Evolutionary conservation across 495 filamentous ascomycete species (phyloP).

Genomic region (Aspergillus sclerotiicarbonarius): DNA sequence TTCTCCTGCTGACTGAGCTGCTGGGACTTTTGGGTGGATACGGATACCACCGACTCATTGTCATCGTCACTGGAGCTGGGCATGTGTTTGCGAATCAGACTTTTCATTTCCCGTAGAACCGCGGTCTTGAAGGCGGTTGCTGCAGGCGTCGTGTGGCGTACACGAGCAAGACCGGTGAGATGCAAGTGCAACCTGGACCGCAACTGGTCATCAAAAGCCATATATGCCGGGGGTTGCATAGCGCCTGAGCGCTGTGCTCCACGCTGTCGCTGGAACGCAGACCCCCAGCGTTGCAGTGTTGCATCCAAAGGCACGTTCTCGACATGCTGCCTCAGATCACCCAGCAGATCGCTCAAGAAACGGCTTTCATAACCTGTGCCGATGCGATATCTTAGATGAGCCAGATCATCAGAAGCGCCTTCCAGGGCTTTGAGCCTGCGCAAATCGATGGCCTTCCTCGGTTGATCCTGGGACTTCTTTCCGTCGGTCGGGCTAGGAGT

Average conservation of each 20-base stretch:
- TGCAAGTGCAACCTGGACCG: slow-evolving; percentile 63
- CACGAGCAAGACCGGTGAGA: slow-evolving; percentile 74
- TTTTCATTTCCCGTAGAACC: slow-evolving; percentile 81
- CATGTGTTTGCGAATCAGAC: slow-evolving; percentile 77
- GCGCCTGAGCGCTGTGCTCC: slow-evolving; percentile 64
- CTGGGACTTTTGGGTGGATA: slow-evolving; percentile 73
- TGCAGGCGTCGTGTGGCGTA: slow-evolving; percentile 73
- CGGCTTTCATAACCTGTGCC: slow-evolving; percentile 82
- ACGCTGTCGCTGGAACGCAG: slow-evolving; percentile 59
- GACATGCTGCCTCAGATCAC: slow-evolving; percentile 81
- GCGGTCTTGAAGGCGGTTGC: slow-evolving; percentile 85
- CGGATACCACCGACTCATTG: slow-evolving; percentile 83
- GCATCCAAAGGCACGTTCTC: slow-evolving; percentile 65
- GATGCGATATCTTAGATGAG: slow-evolving; percentile 70
- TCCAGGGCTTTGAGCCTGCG: slow-evolving; percentile 76
- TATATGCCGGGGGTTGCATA: slow-evolving; percentile 70
- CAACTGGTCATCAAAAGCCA: slow-evolving; percentile 64
- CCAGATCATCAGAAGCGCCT: slow-evolving; percentile 73
- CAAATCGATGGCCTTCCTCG: slow-evolving; percentile 59
- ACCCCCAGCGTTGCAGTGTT: slow-evolving; percentile 76
- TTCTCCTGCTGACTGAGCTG: slow-evolving; percentile 81
- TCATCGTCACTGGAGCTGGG: slow-evolving; percentile 93
- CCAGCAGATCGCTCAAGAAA: slow-evolving; percentile 75
- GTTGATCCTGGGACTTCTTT: slow-evolving; percentile 21
- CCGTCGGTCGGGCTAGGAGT: slow-evolving; percentile 29